Conservation (phyloP, 208 protist genomes). For the Acanthamoeba healyi region DNA sequence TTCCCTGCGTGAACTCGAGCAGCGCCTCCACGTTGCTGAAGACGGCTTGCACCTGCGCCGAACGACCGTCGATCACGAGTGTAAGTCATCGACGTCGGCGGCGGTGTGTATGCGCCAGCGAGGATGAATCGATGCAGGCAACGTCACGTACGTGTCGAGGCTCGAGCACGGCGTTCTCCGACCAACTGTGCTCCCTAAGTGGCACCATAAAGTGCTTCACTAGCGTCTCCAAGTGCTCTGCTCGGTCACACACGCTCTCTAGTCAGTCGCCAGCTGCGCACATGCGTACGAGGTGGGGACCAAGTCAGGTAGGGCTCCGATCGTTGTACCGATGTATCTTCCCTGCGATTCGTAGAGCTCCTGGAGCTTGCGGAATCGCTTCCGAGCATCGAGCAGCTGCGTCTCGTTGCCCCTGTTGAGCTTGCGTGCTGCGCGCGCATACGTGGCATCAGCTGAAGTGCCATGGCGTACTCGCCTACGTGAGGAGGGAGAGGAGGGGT, state of each 20-base stretch:
- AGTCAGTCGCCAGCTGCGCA: too few relatives aligned
- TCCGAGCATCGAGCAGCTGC: background rate
- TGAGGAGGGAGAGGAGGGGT: background rate
- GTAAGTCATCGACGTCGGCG: too few relatives aligned
- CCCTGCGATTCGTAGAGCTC: slow-evolving; percentile 54
- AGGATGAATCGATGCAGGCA: too few relatives aligned
- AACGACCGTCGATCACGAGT: too few relatives aligned
- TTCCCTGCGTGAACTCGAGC: slow-evolving; percentile 13
- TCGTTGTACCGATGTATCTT: background rate
- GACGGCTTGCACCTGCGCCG: background rate
- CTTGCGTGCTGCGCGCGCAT: background rate
- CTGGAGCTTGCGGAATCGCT: slow-evolving; percentile 46
- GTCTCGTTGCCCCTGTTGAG: slow-evolving; percentile 1
- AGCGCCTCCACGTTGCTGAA: slow-evolving; percentile 16
- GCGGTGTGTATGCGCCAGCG: too few relatives aligned
- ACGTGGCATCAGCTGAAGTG: too few relatives aligned
- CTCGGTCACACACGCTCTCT: background rate
- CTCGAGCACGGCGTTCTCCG: background rate
- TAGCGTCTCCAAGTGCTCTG: slow-evolving; percentile 6
- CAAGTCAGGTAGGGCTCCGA: too few relatives aligned
- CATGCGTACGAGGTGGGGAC: too few relatives aligned
- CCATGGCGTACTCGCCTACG: background rate
- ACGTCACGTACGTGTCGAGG: slow-evolving; percentile 21
- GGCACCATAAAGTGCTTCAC: slow-evolving; percentile 11
- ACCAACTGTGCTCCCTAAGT: background rate